Evolutionary conservation across 345 rosid genomes (phyloP).

Genomic region (Erysimum cheiranthoides): DNA sequence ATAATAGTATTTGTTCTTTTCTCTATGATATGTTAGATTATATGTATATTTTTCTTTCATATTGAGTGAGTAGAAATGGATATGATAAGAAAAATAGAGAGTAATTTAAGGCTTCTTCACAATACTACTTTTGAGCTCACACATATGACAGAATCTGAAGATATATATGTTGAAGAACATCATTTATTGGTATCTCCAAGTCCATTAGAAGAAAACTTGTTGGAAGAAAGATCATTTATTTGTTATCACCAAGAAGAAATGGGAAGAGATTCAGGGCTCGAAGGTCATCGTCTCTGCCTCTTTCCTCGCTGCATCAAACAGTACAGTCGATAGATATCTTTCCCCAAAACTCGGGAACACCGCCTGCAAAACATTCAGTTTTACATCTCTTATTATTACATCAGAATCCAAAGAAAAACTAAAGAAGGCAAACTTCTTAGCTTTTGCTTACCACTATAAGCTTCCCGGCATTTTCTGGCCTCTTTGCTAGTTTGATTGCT

Average conservation of each 20-base stretch:
- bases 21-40: too few species aligned
- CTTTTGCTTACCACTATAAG: constrained; percentile 69
- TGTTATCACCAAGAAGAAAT: too few species aligned
- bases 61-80: too few species aligned
- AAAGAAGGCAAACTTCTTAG: constrained; percentile 4
- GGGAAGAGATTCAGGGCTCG: constrained; percentile 46
- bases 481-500: constrained; percentile 79
- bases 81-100: too few species aligned
- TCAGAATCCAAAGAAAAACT: background rate
- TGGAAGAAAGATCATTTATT: background rate
- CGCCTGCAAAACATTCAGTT: constrained; percentile 48
- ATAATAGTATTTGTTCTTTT: too few species aligned
- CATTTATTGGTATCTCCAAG: constrained; percentile 5
- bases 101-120: too few species aligned
- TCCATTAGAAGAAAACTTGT: constrained; percentile 4
- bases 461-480: constrained; percentile 83
- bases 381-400: background rate
- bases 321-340: constrained; percentile 62
- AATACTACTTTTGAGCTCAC: too few species aligned
- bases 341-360: constrained; percentile 74
- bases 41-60: too few species aligned
- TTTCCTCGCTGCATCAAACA: constrained; percentile 61
- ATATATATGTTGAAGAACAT: background rate
- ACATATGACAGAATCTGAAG: too few species aligned
- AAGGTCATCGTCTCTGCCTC: constrained; percentile 62